A percentile compares a stretch with the other conserved stretches of the same genome.
Conservation (phyloP, 2,329 filamentous ascomycete genomes). For the Exophiala aquamarina region DNA sequence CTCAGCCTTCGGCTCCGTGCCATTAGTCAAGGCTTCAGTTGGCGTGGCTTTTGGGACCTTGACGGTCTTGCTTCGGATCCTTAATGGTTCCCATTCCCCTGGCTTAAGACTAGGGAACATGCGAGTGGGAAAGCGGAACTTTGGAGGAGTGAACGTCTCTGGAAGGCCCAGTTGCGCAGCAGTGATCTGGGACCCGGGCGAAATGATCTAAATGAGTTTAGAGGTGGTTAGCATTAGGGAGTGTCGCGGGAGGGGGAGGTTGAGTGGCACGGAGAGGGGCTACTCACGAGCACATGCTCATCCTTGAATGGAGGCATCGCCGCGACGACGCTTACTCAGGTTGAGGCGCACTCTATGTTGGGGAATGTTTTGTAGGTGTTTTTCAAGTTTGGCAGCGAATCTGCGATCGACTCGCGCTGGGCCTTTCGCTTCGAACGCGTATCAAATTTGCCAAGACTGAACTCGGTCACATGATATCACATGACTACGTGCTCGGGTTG, state of each 20-base stretch:
- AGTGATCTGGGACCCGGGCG: slow-evolving; percentile 78
- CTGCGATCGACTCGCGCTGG: slow-evolving; percentile 4
- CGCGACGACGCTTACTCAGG: not conserved
- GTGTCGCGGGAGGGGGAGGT: not conserved
- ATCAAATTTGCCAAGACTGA: too few species aligned
- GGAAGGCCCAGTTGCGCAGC: slow-evolving; percentile 87
- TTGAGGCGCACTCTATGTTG: too few species aligned
- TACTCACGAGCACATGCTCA: slow-evolving; percentile 54
- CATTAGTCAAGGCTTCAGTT: slow-evolving; percentile 11
- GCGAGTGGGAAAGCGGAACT: slow-evolving; percentile 81
- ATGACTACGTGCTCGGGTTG: too few species aligned
- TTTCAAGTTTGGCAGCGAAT: not conserved
- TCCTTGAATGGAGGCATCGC: slow-evolving; percentile 53
- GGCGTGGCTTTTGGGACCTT: slow-evolving; percentile 28
- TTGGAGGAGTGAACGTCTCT: slow-evolving; percentile 89
- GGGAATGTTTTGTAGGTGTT: not conserved
- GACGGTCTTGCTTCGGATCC: slow-evolving; percentile 60
- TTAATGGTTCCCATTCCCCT: slow-evolving; percentile 78
- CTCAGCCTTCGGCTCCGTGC: slow-evolving; percentile 31
- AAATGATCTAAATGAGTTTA: slow-evolving; percentile 46
- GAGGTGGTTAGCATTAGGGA: slow-evolving; percentile 10
- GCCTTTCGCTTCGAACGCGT: too few species aligned
- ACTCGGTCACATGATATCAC: too few species aligned
- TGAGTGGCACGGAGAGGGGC: slow-evolving; percentile 24
- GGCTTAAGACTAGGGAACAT: slow-evolving; percentile 83